phyloP scores from a whole-genome alignment of 768 basidiomycete genomes.

The Psilocybe cyanescens region DNA sequence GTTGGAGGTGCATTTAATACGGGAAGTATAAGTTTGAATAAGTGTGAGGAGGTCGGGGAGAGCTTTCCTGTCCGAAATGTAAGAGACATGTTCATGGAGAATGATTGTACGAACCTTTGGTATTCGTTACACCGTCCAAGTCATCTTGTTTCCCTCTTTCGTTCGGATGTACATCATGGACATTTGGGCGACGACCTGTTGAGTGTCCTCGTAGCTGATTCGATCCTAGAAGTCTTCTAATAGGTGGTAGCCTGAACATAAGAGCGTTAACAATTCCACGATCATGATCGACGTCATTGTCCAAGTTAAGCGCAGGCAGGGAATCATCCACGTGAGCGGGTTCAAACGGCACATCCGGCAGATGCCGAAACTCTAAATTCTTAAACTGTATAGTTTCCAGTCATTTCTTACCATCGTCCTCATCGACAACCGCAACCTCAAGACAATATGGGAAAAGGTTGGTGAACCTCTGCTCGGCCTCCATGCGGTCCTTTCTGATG shows the following conservation, averaged over 20 bases:
- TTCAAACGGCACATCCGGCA: constrained; percentile 7
- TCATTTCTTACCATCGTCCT: constrained; percentile 32
- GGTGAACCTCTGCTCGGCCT: constrained; percentile 16
- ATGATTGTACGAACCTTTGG: constrained; percentile 35
- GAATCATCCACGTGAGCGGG: constrained; percentile 1
- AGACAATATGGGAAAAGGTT: constrained; percentile 81
- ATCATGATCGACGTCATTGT: constrained; percentile 3
- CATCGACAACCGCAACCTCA: constrained; percentile 49
- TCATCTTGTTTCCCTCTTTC: constrained; percentile 18
- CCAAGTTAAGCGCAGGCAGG: background rate
- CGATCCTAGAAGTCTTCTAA: background rate
- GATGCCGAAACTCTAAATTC: constrained; percentile 37
- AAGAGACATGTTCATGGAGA: background rate
- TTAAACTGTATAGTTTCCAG: constrained; percentile 46
- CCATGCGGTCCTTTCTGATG: constrained; percentile 4
- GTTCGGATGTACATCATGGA: background rate
- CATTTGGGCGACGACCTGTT: background rate
- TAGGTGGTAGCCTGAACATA: background rate
- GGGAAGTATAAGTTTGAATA: constrained; percentile 69
- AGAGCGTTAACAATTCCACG: background rate
- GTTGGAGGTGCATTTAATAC: constrained; percentile 34
- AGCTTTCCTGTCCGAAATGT: constrained; percentile 51
- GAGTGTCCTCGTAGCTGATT: background rate
- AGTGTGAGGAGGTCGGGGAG: constrained; percentile 61
- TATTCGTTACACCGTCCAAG: constrained; percentile 30